These are phyloP conservation scores for Blastobotrys apis DNA, from an alignment of 1,139 yeast species.

Conservation along the genomic window DNA sequence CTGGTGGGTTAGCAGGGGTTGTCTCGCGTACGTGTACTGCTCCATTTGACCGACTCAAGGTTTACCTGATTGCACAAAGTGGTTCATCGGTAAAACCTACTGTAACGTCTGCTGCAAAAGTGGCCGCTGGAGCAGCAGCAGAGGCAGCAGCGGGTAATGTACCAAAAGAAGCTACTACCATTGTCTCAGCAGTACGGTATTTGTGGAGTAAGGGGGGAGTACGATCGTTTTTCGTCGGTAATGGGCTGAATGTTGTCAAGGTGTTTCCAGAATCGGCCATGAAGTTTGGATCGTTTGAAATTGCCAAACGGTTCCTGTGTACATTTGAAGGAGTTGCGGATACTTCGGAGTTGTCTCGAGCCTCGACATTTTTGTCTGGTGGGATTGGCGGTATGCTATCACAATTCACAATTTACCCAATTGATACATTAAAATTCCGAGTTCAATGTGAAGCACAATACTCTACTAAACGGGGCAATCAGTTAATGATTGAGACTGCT, in stretches of 20 bases:
- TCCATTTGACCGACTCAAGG: conserved; percentile 92
- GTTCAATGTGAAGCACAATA: conserved; percentile 40
- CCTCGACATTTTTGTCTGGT: conserved; percentile 85
- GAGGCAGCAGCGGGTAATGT: conserved; percentile 19
- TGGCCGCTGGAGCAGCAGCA: conserved; percentile 26
- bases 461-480: conserved; percentile 50
- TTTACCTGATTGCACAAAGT: conserved; percentile 86
- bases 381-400: conserved; percentile 95
- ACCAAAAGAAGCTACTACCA: conserved; percentile 17
- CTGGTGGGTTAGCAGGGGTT: conserved; percentile 95
- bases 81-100: conserved; percentile 38
- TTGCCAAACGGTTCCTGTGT: conserved; percentile 75
- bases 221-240: conserved; percentile 85
- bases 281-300: conserved; percentile 93
- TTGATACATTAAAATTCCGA: conserved; percentile 86
- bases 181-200: conserved; percentile 63
- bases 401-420: conserved; percentile 88
- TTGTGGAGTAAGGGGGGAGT: conserved; percentile 88
- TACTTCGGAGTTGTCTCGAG: conserved; percentile 64
- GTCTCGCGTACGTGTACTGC: conserved; percentile 97
- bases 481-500: conserved; percentile 61
- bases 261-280: conserved; percentile 97
- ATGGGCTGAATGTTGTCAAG: conserved; percentile 87
- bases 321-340: conserved; percentile 72
- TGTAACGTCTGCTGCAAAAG: conserved; percentile 32